These are phyloP conservation scores for Hymenoscyphus repandus DNA, from an alignment of 2,329 filamentous ascomycete genomes.

Conservation along the genomic window DNA sequence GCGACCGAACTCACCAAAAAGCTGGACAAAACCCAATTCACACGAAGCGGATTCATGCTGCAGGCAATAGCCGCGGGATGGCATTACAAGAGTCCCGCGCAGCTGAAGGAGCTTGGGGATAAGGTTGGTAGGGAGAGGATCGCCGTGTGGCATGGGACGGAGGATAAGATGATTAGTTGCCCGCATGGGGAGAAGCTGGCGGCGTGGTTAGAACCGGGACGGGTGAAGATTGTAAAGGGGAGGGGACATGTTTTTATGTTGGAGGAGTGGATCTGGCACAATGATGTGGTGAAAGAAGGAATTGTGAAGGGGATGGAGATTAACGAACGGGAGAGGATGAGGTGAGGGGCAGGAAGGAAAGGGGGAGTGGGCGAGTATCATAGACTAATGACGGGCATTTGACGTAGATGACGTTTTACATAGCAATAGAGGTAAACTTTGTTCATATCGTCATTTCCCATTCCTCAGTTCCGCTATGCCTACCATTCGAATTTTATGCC, in stretches of 20 bases:
- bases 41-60: conserved; percentile 62
- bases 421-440: neutral
- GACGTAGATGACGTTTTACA: neutral
- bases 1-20: conserved; percentile 75
- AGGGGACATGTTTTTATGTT: conserved; percentile 71
- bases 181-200: conserved; percentile 66
- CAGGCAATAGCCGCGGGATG: conserved; percentile 76
- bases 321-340: conserved; percentile 3
- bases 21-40: conserved; percentile 54
- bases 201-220: conserved; percentile 56
- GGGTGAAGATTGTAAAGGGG: conserved; percentile 59
- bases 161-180: conserved; percentile 72
- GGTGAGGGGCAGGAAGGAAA: neutral
- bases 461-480: no score
- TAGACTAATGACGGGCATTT: neutral
- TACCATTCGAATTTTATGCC: no score
- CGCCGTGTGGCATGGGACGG: conserved; percentile 68
- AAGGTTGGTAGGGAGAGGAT: conserved; percentile 68
- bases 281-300: conserved; percentile 47
- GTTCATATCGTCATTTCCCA: neutral
- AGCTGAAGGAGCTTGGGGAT: conserved; percentile 63
- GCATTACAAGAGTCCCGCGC: conserved; percentile 67
- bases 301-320: conserved; percentile 18
- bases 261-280: conserved; percentile 67
- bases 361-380: neutral